A percentile compares a stretch with the other conserved stretches of the same genome.
phyloP scores from a whole-genome alignment of 1,284 basidiomycete species.

The Mycena citricolor region DNA sequence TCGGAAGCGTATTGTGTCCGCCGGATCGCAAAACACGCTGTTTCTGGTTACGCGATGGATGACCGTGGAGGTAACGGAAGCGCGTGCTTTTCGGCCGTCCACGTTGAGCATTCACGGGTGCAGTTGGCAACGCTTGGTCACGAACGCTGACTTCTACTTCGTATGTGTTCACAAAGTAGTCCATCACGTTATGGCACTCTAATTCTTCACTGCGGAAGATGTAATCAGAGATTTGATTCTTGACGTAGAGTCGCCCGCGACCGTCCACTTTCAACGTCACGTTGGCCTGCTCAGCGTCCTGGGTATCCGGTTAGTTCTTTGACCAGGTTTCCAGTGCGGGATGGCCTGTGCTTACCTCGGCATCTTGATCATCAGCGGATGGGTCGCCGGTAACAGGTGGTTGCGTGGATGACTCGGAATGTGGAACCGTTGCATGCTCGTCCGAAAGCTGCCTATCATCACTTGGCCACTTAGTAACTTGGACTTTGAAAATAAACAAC shows the following conservation, averaged over 20 bases:
- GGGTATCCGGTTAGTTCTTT: no score
- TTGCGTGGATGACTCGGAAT: background rate
- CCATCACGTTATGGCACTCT: background rate
- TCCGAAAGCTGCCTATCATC: no score
- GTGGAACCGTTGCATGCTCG: no score
- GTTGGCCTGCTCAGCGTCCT: no score
- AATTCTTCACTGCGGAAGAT: background rate
- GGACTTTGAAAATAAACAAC: background rate
- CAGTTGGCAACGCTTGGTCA: background rate
- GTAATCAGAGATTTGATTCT: background rate
- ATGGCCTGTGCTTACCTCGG: no score
- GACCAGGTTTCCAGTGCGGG: no score
- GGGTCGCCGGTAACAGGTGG: background rate
- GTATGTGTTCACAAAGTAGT: background rate
- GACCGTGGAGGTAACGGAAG: background rate
- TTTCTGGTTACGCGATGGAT: background rate
- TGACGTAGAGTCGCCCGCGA: background rate
- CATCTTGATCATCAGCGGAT: background rate
- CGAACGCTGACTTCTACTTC: background rate
- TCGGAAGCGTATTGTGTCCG: slow-evolving; percentile 34
- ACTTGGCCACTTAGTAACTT: no score
- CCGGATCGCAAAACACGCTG: background rate
- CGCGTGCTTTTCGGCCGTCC: background rate
- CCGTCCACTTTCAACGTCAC: background rate
- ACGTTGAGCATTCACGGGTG: background rate